Conservation (phyloP, 257 asterid species). For the Nicotiana obtusifolia region DNA sequence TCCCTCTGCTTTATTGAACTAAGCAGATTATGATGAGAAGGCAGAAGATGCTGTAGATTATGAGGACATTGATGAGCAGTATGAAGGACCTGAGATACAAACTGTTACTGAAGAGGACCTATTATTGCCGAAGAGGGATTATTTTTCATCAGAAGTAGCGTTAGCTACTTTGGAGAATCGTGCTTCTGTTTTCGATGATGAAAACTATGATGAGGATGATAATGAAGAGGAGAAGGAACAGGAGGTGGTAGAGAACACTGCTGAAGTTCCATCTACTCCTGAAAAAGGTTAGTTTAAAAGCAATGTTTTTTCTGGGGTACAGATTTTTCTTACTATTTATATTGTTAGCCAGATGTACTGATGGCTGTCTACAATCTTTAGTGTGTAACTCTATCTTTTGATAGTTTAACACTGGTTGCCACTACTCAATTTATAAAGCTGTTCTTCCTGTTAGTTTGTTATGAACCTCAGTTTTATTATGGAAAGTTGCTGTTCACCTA, state of each 20-base stretch:
- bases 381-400: not conserved
- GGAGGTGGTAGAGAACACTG: conserved; percentile 34
- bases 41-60: conserved; percentile 97
- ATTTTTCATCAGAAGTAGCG: conserved; percentile 52
- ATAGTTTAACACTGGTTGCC: not conserved
- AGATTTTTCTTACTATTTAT: not conserved
- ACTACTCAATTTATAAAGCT: not conserved
- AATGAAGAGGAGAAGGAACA: conserved; percentile 45
- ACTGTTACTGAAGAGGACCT: conserved; percentile 85
- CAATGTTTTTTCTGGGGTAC: not conserved
- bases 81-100: conserved; percentile 97
- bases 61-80: conserved; percentile 96
- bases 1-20: conserved; percentile 9
- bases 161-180: conserved; percentile 43
- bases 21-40: conserved; percentile 78
- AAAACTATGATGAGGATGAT: conserved; percentile 87
- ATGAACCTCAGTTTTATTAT: not conserved
- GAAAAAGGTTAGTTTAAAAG: conserved; percentile 43
- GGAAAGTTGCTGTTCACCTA: not conserved
- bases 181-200: conserved; percentile 80
- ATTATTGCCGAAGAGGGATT: conserved; percentile 68
- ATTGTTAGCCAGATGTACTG: not conserved
- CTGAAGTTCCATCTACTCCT: conserved; percentile 33
- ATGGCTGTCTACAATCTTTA: not conserved
- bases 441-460: not conserved